phyloP scores from a whole-genome alignment of 768 basidiomycete genomes.

The Erythrobasidium yunnanense region DNA sequence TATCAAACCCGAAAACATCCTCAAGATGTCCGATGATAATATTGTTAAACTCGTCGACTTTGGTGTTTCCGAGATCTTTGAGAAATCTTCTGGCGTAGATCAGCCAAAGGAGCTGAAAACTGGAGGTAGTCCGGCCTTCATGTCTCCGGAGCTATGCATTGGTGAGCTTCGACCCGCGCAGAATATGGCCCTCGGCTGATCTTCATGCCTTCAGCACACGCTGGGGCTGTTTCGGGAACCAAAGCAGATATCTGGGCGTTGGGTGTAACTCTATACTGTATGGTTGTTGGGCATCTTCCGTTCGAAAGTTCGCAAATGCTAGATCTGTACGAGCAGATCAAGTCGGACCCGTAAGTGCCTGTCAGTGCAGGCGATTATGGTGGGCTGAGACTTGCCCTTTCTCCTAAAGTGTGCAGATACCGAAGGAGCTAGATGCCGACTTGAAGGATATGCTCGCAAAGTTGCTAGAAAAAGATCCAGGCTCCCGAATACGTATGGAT shows the following conservation, averaged over 20 bases:
- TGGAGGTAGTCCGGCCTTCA: constrained; percentile 87
- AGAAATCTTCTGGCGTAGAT: constrained; percentile 49
- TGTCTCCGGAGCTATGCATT: constrained; percentile 83
- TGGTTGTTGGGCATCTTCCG: constrained; percentile 34
- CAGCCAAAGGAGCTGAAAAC: constrained; percentile 47
- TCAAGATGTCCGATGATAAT: constrained; percentile 72
- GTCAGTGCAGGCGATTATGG: not conserved
- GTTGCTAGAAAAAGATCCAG: constrained; percentile 69
- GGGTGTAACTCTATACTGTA: constrained; percentile 34
- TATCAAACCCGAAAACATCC: constrained; percentile 51
- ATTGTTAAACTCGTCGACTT: constrained; percentile 96
- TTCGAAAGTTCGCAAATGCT: constrained; percentile 29
- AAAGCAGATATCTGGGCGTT: constrained; percentile 36
- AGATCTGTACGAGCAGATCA: constrained; percentile 33
- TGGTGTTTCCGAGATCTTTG: constrained; percentile 88
- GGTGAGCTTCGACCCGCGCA: constrained; percentile 26
- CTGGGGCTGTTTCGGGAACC: constrained; percentile 25
- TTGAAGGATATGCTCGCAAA: constrained; percentile 46
- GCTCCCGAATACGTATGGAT: constrained; percentile 47
- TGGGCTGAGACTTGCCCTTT: not conserved
- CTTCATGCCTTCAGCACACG: not conserved
- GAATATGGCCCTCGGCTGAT: not conserved
- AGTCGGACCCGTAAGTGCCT: constrained; percentile 23
- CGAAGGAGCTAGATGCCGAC: constrained; percentile 10
- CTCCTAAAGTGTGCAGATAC: constrained; percentile 20